These are phyloP conservation scores for Mrakiaceae sp. DNA, from an alignment of 1,284 basidiomycete species.

Conservation along the genomic window DNA sequence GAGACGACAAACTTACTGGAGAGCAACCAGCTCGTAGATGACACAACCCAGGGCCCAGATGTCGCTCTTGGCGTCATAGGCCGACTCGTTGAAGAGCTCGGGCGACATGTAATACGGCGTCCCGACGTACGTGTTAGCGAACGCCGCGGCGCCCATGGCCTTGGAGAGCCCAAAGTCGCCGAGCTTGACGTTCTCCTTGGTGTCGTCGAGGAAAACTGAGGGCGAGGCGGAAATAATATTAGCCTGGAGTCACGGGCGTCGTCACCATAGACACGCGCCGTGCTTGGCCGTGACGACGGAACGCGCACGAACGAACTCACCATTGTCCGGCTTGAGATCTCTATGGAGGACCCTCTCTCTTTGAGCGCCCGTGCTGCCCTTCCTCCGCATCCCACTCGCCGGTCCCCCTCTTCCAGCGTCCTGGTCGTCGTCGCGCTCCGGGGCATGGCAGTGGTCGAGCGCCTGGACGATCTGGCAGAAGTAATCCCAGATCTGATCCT, in stretches of 20 bases:
- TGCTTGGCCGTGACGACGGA: too few species aligned
- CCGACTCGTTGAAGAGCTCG: slow-evolving; percentile 88
- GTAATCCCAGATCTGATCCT: slow-evolving; percentile 90
- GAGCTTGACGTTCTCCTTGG: slow-evolving; percentile 52
- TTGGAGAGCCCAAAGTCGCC: slow-evolving; percentile 96
- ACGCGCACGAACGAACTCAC: slow-evolving; percentile 38
- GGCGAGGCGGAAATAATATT: not conserved
- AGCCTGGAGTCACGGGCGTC: not conserved
- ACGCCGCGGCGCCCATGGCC: slow-evolving; percentile 70
- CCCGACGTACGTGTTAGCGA: slow-evolving; percentile 93
- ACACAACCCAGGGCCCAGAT: slow-evolving; percentile 97
- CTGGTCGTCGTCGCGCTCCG: slow-evolving; percentile 21
- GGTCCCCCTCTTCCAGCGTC: slow-evolving; percentile 14
- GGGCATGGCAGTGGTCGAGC: slow-evolving; percentile 73
- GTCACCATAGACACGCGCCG: not conserved
- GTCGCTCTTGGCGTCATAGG: slow-evolving; percentile 93
- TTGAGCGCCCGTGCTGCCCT: slow-evolving; percentile 17
- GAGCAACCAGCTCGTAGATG: slow-evolving; percentile 87
- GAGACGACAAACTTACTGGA: slow-evolving; percentile 42
- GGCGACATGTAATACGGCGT: slow-evolving; percentile 99
- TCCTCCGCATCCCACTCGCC: slow-evolving; percentile 5
- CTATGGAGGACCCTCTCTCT: slow-evolving; percentile 73
- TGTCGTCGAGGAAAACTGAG: slow-evolving; percentile 69
- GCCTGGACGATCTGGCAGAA: slow-evolving; percentile 88
- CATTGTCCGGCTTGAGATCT: slow-evolving; percentile 94